phyloP scores from a whole-genome alignment of 208 protist species.

The Leishmania martiniquensis region DNA sequence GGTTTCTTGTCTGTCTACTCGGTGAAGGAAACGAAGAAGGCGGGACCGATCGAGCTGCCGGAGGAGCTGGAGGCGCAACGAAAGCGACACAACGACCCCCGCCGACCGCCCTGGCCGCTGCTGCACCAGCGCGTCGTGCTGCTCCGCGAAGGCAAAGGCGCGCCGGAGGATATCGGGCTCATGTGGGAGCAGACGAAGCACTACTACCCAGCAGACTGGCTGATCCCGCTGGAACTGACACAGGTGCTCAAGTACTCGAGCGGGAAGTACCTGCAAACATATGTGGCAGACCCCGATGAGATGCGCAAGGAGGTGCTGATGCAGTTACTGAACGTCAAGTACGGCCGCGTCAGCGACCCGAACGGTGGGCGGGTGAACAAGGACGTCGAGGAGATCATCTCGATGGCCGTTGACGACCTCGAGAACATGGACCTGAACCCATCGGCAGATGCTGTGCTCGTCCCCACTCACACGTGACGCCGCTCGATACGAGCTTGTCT shows the following conservation, averaged over 20 bases:
- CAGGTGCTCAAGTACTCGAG: constrained; percentile 89
- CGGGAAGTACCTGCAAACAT: constrained; percentile 75
- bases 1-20: constrained; percentile 75
- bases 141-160: constrained; percentile 74
- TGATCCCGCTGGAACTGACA: constrained; percentile 84
- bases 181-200: constrained; percentile 86
- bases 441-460: constrained; percentile 43
- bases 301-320: constrained; percentile 84
- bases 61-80: constrained; percentile 70
- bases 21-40: constrained; percentile 84
- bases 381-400: constrained; percentile 86
- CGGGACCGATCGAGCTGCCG: constrained; percentile 73
- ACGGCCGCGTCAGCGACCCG: constrained; percentile 68
- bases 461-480: constrained; percentile 75
- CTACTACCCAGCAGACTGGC: constrained; percentile 88
- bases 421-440: constrained; percentile 76
- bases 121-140: constrained; percentile 83
- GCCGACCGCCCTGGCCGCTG: constrained; percentile 83
- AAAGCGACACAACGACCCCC: constrained; percentile 71
- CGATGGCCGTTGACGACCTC: constrained; percentile 79
- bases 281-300: constrained; percentile 81
- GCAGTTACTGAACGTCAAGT: constrained; percentile 84
- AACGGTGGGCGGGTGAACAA: constrained; percentile 71
- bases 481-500: neutral
- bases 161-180: constrained; percentile 75